phyloP scores from a whole-genome alignment of 1,139 yeast genomes.

The Pichia cactophila region DNA sequence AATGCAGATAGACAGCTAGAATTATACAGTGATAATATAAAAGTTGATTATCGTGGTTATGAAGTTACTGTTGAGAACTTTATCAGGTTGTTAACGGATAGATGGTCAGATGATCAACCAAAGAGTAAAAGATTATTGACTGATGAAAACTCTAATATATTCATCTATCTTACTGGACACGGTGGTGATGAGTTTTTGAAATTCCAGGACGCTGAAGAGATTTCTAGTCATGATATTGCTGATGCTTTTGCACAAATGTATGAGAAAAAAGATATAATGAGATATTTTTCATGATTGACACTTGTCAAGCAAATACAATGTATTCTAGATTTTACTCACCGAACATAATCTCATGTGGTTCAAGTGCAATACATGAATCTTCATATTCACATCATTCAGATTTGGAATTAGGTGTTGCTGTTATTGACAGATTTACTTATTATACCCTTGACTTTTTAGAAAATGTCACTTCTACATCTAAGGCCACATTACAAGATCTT shows the following conservation, averaged over 20 bases:
- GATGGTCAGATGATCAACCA: conserved; percentile 94
- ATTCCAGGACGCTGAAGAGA: conserved; percentile 97
- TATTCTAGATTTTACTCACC: conserved; percentile 89
- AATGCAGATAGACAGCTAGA: conserved; percentile 93
- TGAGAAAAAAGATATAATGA: conserved; percentile 91
- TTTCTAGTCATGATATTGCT: conserved; percentile 90
- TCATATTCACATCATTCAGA: conserved; percentile 96
- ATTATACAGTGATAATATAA: conserved; percentile 87
- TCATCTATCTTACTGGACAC: conserved; percentile 95
- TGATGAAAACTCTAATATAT: conserved; percentile 89
- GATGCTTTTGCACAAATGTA: conserved; percentile 97
- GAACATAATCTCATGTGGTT: conserved; percentile 86
- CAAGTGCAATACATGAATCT: conserved; percentile 82
- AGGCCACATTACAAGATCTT: conserved; percentile 69
- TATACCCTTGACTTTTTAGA: conserved; percentile 87
- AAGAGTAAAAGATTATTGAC: conserved; percentile 83
- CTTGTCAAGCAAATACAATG: conserved; percentile 99
- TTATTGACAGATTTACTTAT: conserved; percentile 91
- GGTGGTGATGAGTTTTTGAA: conserved; percentile 97
- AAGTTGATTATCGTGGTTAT: conserved; percentile 94
- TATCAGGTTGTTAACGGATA: conserved; percentile 77
- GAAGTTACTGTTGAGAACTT: conserved; percentile 98
- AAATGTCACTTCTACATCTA: conserved; percentile 64
- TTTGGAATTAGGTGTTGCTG: conserved; percentile 93
- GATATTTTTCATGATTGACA: conserved; percentile 93